Evolutionary conservation across 306 rosid genomes (phyloP).

Genomic region (Malus fusca): DNA sequence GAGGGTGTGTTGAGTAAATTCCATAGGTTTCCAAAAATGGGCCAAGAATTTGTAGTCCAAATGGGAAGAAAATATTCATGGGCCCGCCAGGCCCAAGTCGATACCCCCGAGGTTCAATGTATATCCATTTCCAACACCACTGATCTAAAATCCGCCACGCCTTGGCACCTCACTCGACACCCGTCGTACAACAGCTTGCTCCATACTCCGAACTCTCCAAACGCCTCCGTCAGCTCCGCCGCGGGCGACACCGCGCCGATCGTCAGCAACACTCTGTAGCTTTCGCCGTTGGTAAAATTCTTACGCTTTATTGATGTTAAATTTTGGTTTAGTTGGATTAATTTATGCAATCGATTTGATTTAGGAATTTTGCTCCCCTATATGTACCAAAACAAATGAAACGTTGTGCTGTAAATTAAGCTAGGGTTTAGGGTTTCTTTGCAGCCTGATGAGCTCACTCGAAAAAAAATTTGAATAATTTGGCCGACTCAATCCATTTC

Average conservation of each 20-base stretch:
- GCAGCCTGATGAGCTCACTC: background rate
- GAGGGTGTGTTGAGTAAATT: background rate
- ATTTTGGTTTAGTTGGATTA: background rate
- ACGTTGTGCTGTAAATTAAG: background rate
- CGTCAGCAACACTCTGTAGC: background rate
- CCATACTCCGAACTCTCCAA: background rate
- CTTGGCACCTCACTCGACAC: background rate
- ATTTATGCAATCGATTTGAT: background rate
- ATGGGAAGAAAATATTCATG: background rate
- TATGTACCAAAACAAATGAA: background rate
- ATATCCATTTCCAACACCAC: background rate
- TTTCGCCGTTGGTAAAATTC: background rate
- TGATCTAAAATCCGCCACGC: background rate
- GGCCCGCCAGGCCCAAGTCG: background rate
- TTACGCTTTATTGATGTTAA: background rate
- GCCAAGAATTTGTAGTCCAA: background rate
- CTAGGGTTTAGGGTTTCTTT: background rate
- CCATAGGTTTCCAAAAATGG: background rate
- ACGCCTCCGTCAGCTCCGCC: slow-evolving; percentile 6
- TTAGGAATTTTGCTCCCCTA: background rate
- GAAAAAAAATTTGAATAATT: too few relatives aligned
- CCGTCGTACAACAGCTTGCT: background rate
- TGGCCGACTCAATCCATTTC: background rate
- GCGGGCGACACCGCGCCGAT: background rate
- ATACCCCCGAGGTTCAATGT: background rate